Conservation (phyloP, 2,329 filamentous ascomycete genomes). For the Neonectria hederae region DNA sequence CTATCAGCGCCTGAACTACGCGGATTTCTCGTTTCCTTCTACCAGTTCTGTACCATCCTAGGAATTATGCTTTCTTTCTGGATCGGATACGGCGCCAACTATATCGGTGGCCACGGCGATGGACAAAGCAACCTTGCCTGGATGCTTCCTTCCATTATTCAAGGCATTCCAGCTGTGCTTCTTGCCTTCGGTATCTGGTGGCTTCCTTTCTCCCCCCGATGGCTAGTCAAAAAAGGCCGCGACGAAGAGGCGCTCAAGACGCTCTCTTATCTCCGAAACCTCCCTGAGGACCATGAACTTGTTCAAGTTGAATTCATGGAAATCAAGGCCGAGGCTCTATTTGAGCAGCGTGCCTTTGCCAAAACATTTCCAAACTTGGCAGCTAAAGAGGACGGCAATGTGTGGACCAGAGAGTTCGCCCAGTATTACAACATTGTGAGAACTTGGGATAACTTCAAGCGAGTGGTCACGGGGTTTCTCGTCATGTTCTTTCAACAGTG, state of each 20-base stretch:
- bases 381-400: constrained; percentile 52
- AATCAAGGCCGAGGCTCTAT: constrained; percentile 80
- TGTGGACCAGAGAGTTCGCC: constrained; percentile 56
- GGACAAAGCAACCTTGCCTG: constrained; percentile 53
- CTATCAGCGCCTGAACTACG: constrained; percentile 71
- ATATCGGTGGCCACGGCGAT: constrained; percentile 58
- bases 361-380: constrained; percentile 63
- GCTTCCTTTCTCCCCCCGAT: constrained; percentile 82
- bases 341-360: constrained; percentile 76
- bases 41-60: constrained; percentile 59
- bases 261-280: constrained; percentile 70
- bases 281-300: constrained; percentile 70
- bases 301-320: constrained; percentile 82
- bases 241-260: constrained; percentile 68
- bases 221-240: constrained; percentile 76
- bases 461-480: constrained; percentile 70
- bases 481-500: constrained; percentile 69
- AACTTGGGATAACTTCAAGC: constrained; percentile 63
- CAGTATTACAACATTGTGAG: constrained; percentile 53
- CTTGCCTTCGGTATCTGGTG: constrained; percentile 78
- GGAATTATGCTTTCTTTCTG: constrained; percentile 61
- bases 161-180: constrained; percentile 56
- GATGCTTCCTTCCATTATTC: constrained; percentile 57
- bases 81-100: constrained; percentile 56
- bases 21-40: constrained; percentile 71